Evolutionary conservation across 2,329 filamentous ascomycete genomes (phyloP), one percentile per base, ranked within the genome.

Genomic region (Bretziella fagacearum): DNA sequence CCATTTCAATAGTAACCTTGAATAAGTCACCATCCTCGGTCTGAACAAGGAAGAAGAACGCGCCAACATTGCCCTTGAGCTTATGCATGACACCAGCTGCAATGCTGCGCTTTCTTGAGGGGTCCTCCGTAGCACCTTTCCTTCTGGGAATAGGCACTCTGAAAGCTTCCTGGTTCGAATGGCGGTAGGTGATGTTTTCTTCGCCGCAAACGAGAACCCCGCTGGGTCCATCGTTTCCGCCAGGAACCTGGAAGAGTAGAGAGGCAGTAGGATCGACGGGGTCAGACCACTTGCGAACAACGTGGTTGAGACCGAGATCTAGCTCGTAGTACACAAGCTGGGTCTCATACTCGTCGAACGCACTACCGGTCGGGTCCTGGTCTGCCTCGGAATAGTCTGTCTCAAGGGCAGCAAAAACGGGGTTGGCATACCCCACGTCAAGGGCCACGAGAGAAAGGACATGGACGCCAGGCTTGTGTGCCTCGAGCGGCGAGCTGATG

Each of bases 11-110:
- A 0, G 81, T 95, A 43, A 96, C 74, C 61, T 96, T 96, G 71
- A 98, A 96, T 5, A 98, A 69, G 61, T 98, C 93, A n/a, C 91
- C 91, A 60, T 98, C 93, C 49, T 98, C 91, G 0, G 84, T 86
- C 60, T 99, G 91, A 1, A 98, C 66, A 2, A 99, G 73, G 60
- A 96, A 94, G 68, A 98, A 99, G 65, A 98, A 98, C 1, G 87
- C 86, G 23, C 86, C 86, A 4, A 70, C 71, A 50, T 70, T 79
- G 51, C 77, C 76, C 56, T 91, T 89, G 60, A 95, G 79, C 61
- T 93, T 93, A 65, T 98, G 91, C 78, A 96, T 89, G n/a, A 94
- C 86, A 43, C 91, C 91, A 2, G 84, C 75, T 1, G 89, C 79
- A 50, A 98, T 91, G 26, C 69, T 78, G 23, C 91, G 80, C 61